A percentile compares a stretch with the other conserved stretches of the same genome.
Conservation (phyloP, 106 monocot species). For the Acorus gramineus region DNA sequence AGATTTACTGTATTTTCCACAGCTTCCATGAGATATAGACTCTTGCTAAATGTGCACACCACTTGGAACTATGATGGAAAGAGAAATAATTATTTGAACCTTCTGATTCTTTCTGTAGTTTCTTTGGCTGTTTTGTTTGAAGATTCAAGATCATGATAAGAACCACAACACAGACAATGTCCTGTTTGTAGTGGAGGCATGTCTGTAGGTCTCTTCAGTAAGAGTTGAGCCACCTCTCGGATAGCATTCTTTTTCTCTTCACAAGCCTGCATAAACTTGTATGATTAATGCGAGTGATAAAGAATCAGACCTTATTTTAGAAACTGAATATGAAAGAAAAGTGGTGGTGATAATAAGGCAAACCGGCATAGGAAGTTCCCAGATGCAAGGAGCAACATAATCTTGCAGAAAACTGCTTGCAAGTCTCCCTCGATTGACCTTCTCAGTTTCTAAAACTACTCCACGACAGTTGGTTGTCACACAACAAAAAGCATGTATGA, state of each 20-base stretch:
- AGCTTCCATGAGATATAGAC: too few species aligned
- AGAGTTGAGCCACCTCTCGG: conserved; percentile 31
- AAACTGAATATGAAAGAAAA: too few species aligned
- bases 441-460: conserved; percentile 34
- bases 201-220: conserved; percentile 20
- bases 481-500: conserved; percentile 71
- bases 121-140: conserved; percentile 12
- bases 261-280: conserved; percentile 5
- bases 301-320: too few species aligned
- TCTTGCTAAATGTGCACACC: too few species aligned
- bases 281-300: too few species aligned
- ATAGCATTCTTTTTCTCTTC: conserved; percentile 24
- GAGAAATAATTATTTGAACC: conserved; percentile 10
- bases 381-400: conserved; percentile 19
- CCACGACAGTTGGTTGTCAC: conserved; percentile 43
- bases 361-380: conserved; percentile 31
- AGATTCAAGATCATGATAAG: conserved; percentile 25
- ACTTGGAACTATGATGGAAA: too few species aligned
- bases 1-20: too few species aligned
- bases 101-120: conserved; percentile 31
- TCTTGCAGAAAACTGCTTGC: conserved; percentile 21
- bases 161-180: conserved; percentile 61
- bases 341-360: background rate
- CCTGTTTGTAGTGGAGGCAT: conserved; percentile 22
- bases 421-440: conserved; percentile 6